Conservation (phyloP, 2,329 filamentous ascomycete genomes). For the Colletotrichum phormii region DNA sequence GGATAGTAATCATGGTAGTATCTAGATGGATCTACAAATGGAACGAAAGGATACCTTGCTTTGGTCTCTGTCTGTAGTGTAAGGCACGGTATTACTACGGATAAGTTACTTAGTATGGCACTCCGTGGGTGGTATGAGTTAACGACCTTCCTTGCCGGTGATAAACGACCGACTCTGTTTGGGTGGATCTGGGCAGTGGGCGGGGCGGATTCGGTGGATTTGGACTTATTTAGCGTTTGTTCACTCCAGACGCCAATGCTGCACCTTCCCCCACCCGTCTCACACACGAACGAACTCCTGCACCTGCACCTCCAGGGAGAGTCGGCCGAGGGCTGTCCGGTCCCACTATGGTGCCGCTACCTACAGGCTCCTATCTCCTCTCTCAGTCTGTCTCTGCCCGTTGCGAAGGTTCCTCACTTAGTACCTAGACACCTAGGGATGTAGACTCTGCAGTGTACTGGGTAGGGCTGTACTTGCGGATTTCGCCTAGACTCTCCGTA, state of each 20-base stretch:
- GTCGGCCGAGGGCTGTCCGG: not conserved
- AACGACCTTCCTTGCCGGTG: not conserved
- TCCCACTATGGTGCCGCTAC: not conserved
- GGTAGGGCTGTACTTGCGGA: too few species aligned
- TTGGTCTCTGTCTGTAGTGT: too few species aligned
- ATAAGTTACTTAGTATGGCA: too few species aligned
- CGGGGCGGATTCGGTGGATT: not conserved
- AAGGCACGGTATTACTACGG: too few species aligned
- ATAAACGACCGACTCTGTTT: not conserved
- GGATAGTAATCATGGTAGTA: too few species aligned
- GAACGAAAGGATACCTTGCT: not conserved
- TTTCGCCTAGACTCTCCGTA: not conserved
- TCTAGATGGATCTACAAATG: not conserved
- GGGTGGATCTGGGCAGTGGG: not conserved
- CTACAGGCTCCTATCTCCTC: not conserved
- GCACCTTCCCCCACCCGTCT: constrained; percentile 21
- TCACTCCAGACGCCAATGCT: constrained; percentile 25
- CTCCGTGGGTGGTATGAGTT: not conserved
- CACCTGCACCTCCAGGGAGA: constrained; percentile 11
- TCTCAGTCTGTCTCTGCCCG: not conserved
- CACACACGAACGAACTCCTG: constrained; percentile 26
- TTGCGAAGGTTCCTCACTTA: too few species aligned
- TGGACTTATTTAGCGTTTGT: not conserved
- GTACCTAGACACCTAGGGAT: too few species aligned
- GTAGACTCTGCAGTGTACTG: too few species aligned